phyloP scores from a whole-genome alignment of 2,329 filamentous ascomycete genomes.

The Pseudocercospora fijiensis region DNA sequence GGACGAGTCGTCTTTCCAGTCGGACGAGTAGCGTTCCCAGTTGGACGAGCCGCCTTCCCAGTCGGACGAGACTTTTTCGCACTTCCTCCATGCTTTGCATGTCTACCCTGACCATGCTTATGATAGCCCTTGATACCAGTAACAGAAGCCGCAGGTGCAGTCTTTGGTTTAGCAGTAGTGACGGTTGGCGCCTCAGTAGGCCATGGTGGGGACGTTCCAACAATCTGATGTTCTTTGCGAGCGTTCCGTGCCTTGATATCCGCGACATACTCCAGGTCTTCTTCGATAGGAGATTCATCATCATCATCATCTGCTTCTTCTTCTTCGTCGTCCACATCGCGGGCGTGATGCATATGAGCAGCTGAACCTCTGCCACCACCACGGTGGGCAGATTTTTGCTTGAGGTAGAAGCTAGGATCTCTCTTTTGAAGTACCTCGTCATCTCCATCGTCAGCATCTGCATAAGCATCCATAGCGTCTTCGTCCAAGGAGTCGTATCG shows the following conservation, averaged over 20 bases:
- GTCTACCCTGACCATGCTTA: conserved; percentile 1
- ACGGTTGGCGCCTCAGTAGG: neutral
- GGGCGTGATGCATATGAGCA: neutral
- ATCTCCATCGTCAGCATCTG: neutral
- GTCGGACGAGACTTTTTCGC: neutral
- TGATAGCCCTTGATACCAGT: neutral
- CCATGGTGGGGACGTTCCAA: neutral
- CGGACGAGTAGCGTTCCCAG: too few relatives aligned
- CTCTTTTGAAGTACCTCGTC: neutral
- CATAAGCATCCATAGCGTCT: neutral
- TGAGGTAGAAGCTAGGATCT: neutral
- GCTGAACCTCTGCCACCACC: neutral
- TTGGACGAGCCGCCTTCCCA: neutral
- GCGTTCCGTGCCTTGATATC: neutral
- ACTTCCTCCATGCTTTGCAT: neutral
- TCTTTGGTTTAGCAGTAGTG: neutral
- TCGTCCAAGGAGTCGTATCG: neutral
- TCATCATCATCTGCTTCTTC: neutral
- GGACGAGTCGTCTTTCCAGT: too few relatives aligned
- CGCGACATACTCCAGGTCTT: neutral
- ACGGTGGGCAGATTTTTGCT: neutral
- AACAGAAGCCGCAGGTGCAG: neutral
- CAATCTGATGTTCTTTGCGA: neutral
- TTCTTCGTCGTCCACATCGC: neutral
- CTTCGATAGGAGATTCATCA: neutral